Evolutionary conservation across 306 rosid genomes (phyloP), one percentile per base, ranked within the genome.

Genomic region (Acacia crassicarpa): DNA sequence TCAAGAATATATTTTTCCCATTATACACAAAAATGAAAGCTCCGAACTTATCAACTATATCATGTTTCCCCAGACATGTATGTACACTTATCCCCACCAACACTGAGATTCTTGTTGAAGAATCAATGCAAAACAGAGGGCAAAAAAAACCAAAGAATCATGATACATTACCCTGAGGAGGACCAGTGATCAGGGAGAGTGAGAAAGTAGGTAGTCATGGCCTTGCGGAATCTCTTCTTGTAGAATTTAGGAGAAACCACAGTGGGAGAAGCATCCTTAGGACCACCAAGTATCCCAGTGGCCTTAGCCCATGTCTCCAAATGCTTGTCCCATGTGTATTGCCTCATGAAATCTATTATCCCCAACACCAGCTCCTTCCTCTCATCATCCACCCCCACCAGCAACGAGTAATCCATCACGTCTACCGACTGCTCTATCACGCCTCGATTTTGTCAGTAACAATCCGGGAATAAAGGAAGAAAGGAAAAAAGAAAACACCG

Each of bases 321-420:
- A 67, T 91, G 95, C 87, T 91, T 91, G 88, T 91, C 95, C 95
- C 95, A 91, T 2, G 95, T 91, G 81, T 91, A 91, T 62, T 91
- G 95, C 69, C 95, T 89, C 93, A 91, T 88, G 83, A 84, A 91
- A 78, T 91, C 95, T 44, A 91, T 91, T 61, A 91, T 91, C 56
- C 95, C 95, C 63, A 91, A 45, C 38, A 91, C 95, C 82, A 91
- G 82, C 85, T 91, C 95, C 76, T 88, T 89, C n/a, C 86, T 74
- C 87, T 91, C 91, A 12, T 87, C 91, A 4, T 91, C 95, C 78
- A 91, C 90, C 75, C 95, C 95, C 6, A 91, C 95, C 83, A 91
- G 83, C 74, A 91, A 80, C 1, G 95, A 91, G 82, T 91, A 91
- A 89, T 91, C 95, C 91, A 91, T 91, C 41, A 91, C 93, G 79